These are phyloP conservation scores for Solanum megistacrolobum DNA, from an alignment of 257 asterid species.

Conservation along the genomic window DNA sequence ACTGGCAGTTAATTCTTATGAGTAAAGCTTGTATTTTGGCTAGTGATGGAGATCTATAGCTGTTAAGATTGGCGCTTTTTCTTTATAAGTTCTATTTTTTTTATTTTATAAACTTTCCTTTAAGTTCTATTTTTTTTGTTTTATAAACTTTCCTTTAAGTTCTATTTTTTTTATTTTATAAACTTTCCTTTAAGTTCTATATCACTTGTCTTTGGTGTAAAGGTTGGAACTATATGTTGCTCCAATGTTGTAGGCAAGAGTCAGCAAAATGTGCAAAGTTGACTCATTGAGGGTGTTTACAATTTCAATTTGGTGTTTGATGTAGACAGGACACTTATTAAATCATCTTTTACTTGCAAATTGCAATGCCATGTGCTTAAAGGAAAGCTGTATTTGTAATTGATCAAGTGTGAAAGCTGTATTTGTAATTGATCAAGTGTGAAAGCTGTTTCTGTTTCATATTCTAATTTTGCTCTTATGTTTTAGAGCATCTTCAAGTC, in stretches of 20 bases:
- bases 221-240: background rate
- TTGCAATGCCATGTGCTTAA: background rate
- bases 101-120: background rate
- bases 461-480: background rate
- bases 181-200: background rate
- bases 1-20: background rate
- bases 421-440: background rate
- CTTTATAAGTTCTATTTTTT: background rate
- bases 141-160: background rate
- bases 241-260: background rate
- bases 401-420: background rate
- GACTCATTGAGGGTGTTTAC: background rate
- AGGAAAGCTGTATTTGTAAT: background rate
- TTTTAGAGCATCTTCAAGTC: slow-evolving; percentile 73
- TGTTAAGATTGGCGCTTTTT: background rate
- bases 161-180: background rate
- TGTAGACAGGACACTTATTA: background rate
- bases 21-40: background rate
- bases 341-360: background rate
- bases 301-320: background rate
- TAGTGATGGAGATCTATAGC: background rate
- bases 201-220: background rate
- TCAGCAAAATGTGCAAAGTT: background rate
- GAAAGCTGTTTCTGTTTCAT: background rate
- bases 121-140: background rate